Evolutionary conservation across 305 asterid species (phyloP).

Genomic region (Fraxinus baroniana): DNA sequence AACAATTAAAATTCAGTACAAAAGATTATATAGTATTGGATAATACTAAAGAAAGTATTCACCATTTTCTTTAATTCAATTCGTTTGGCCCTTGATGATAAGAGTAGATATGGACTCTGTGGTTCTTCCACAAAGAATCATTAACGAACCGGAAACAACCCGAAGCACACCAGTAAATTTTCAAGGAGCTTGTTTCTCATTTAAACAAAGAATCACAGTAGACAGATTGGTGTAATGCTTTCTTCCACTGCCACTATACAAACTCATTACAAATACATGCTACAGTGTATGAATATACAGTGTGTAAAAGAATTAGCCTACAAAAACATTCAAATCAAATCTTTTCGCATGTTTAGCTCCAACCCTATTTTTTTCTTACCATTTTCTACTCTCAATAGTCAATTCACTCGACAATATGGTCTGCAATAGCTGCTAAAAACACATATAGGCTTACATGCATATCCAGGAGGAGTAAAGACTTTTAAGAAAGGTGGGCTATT

Average conservation of each 20-base stretch:
- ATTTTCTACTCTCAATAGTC: not conserved
- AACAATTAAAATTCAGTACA: too few relatives aligned
- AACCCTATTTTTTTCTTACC: not conserved
- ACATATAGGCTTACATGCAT: not conserved
- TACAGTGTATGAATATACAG: not conserved
- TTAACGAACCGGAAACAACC: not conserved
- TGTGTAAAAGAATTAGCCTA: not conserved
- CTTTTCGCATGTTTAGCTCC: not conserved
- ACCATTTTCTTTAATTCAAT: not conserved
- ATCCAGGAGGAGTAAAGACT: not conserved
- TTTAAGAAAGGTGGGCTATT: not conserved
- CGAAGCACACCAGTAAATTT: not conserved
- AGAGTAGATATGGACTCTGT: not conserved
- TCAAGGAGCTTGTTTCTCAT: not conserved
- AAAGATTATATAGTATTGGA: too few relatives aligned
- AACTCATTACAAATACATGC: not conserved
- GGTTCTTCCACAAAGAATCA: not conserved
- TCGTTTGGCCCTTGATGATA: not conserved
- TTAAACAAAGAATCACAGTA: not conserved
- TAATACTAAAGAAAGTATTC: not conserved
- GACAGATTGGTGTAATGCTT: not conserved
- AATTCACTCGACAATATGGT: not conserved
- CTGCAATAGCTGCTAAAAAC: not conserved
- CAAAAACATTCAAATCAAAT: not conserved
- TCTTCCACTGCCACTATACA: not conserved